phyloP scores from a whole-genome alignment of 257 asterid species.

The Solanum clarkiae region DNA sequence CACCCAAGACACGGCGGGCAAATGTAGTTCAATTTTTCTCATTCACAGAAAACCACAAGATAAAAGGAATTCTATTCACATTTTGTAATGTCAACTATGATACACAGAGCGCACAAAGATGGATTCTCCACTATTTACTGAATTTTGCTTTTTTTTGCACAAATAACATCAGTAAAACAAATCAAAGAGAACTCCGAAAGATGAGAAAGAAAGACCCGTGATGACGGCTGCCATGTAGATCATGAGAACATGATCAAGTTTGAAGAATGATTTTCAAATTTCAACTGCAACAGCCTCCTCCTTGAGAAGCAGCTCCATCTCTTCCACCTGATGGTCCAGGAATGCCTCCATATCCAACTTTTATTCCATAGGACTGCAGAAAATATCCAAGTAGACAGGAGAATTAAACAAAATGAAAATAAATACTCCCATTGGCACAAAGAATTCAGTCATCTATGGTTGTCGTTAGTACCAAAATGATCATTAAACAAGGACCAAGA shows the following conservation, averaged over 20 bases:
- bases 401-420: not conserved
- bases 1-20: not conserved
- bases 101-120: not conserved
- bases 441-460: not conserved
- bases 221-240: not conserved
- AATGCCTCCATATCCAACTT: constrained; percentile 78
- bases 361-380: constrained; percentile 77
- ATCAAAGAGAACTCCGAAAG: not conserved
- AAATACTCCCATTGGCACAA: not conserved
- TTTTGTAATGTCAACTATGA: not conserved
- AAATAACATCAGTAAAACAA: not conserved
- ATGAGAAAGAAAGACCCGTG: not conserved
- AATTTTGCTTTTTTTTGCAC: not conserved
- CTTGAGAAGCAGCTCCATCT: constrained; percentile 61
- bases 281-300: constrained; percentile 68
- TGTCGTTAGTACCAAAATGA: not conserved
- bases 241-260: not conserved
- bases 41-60: not conserved
- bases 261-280: not conserved
- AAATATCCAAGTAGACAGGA: not conserved
- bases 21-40: not conserved
- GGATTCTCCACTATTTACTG: not conserved
- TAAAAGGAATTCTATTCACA: not conserved
- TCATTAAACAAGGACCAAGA: not conserved
- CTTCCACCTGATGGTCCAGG: constrained; percentile 76